A percentile compares a stretch with the other conserved stretches of the same genome.
Conservation (phyloP, 805 yeast genomes). For the Candida silvatica region DNA sequence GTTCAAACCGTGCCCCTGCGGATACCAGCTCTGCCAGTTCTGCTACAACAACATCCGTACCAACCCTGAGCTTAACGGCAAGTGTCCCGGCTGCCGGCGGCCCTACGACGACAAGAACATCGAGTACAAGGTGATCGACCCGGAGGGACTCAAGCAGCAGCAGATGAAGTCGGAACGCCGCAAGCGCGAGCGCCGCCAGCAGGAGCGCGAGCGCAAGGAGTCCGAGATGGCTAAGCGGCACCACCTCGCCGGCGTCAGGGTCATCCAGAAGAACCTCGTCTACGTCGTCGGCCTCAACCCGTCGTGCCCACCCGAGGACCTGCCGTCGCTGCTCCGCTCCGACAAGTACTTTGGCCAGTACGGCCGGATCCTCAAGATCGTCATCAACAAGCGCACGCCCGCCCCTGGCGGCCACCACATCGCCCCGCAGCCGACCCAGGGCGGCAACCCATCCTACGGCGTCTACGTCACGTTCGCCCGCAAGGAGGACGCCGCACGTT, state of each 20-base stretch:
- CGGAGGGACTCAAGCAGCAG: slow-evolving; percentile 82
- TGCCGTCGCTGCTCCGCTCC: slow-evolving; percentile 72
- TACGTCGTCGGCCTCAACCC: slow-evolving; percentile 95
- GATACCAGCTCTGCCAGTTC: slow-evolving; percentile 96
- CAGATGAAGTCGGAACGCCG: slow-evolving; percentile 73
- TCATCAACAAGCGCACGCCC: slow-evolving; percentile 72
- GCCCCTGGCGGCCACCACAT: slow-evolving; percentile 26
- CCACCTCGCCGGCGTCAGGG: slow-evolving; percentile 94
- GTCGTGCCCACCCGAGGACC: slow-evolving; percentile 75
- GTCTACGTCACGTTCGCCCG: slow-evolving; percentile 90
- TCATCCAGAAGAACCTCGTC: slow-evolving; percentile 94
- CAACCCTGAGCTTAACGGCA: slow-evolving; percentile 90
- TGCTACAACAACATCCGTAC: slow-evolving; percentile 95
- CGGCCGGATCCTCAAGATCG: slow-evolving; percentile 91
- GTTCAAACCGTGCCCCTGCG: slow-evolving; percentile 99
- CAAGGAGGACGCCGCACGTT: slow-evolving; percentile 91
- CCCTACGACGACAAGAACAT: slow-evolving; percentile 89
- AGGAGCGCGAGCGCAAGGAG: slow-evolving; percentile 88
- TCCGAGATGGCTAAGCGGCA: slow-evolving; percentile 77
- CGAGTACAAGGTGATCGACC: slow-evolving; percentile 72
- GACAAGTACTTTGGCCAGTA: slow-evolving; percentile 98
- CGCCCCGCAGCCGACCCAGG: slow-evolving; percentile 22
- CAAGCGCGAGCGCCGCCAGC: slow-evolving; percentile 74
- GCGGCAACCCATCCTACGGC: slow-evolving; percentile 70
- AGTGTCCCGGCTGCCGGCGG: slow-evolving; percentile 97